Conservation (phyloP, 805 yeast species). For the Suhomyces prunicola region DNA sequence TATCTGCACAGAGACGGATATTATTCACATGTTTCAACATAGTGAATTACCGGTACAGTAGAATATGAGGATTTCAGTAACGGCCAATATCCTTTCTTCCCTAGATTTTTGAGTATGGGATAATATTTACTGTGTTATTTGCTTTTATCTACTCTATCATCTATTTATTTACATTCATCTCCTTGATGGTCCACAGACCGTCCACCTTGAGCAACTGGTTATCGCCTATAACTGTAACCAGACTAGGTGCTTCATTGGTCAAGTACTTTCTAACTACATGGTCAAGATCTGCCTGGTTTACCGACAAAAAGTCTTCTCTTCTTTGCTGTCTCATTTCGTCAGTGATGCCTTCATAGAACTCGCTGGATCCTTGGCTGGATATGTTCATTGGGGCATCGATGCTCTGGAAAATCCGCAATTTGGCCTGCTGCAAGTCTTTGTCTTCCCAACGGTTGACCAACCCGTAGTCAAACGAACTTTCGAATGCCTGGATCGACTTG, state of each 20-base stretch:
- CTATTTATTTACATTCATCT: constrained; percentile 7
- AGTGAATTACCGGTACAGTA: too few relatives aligned
- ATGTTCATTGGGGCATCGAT: constrained; percentile 88
- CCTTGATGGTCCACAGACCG: constrained; percentile 16
- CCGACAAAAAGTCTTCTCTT: constrained; percentile 70
- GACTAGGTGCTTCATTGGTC: constrained; percentile 20
- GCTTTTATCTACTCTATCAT: neutral
- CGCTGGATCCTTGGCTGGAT: constrained; percentile 67
- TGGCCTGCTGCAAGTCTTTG: constrained; percentile 81
- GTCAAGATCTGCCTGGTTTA: constrained; percentile 57
- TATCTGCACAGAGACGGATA: too few relatives aligned
- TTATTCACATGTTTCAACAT: too few relatives aligned
- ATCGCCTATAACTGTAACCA: constrained; percentile 48
- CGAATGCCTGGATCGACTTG: constrained; percentile 62
- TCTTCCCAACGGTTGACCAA: constrained; percentile 48
- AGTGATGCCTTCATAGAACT: constrained; percentile 66
- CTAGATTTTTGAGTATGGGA: too few relatives aligned
- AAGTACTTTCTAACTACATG: constrained; percentile 69
- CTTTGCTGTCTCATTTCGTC: constrained; percentile 78
- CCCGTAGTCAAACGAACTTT: constrained; percentile 32
- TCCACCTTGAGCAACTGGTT: constrained; percentile 22
- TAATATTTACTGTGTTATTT: too few relatives aligned
- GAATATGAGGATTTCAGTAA: too few relatives aligned
- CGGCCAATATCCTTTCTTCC: too few relatives aligned
- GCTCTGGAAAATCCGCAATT: constrained; percentile 84